Evolutionary conservation across 345 rosid genomes (phyloP).

Genomic region (Camelina sativa): DNA sequence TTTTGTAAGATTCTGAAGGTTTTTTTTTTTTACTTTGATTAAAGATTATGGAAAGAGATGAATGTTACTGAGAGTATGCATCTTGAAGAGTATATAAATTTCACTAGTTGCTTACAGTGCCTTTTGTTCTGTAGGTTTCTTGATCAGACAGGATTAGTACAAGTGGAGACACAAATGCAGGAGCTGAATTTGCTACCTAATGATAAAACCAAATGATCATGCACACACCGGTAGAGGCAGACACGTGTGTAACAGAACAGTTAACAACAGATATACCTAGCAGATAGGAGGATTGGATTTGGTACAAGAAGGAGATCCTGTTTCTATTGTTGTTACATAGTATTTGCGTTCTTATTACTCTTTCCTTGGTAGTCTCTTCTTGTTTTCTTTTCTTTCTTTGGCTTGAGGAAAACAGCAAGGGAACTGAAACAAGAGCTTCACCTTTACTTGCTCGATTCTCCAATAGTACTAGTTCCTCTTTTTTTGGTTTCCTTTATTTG

Average conservation of each 20-base stretch:
- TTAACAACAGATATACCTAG: slow-evolving; percentile 29
- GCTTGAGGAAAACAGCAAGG: slow-evolving; percentile 52
- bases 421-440: slow-evolving; percentile 55
- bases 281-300: slow-evolving; percentile 30
- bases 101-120: slow-evolving; percentile 27
- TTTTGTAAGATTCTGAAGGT: not conserved
- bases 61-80: not conserved
- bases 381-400: slow-evolving; percentile 53
- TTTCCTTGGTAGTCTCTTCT: slow-evolving; percentile 41
- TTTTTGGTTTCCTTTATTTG: slow-evolving; percentile 17
- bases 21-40: not conserved
- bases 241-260: slow-evolving; percentile 21
- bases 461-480: not conserved
- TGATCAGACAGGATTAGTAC: slow-evolving; percentile 77
- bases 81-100: not conserved
- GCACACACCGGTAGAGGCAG: not conserved
- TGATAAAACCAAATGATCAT: slow-evolving; percentile 44
- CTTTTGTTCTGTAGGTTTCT: slow-evolving; percentile 71
- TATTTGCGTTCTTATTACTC: slow-evolving; percentile 26
- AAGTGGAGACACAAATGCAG: slow-evolving; percentile 79
- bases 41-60: not conserved
- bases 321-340: slow-evolving; percentile 9
- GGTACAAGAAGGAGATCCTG: slow-evolving; percentile 25
- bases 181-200: slow-evolving; percentile 68
- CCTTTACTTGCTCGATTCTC: slow-evolving; percentile 25